Conservation (phyloP, 495 filamentous ascomycete genomes). For the Neurospora tetrasperma region DNA sequence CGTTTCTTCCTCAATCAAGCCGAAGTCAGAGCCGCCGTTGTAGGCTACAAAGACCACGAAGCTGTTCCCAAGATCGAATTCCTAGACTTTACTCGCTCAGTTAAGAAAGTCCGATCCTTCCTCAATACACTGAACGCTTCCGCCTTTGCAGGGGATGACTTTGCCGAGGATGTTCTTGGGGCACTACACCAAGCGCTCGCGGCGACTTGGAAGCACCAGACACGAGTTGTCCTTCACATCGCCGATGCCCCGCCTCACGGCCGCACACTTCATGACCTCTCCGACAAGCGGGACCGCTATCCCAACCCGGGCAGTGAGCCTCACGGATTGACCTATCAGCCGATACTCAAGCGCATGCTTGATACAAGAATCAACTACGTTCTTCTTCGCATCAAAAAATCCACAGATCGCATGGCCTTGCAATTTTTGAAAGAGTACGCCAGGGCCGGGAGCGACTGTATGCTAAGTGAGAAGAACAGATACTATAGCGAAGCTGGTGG, state of each 20-base stretch:
- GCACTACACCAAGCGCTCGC: conserved; percentile 19
- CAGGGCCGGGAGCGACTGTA: conserved; percentile 11
- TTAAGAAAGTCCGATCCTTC: conserved; percentile 11
- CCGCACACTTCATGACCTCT: conserved; percentile 11
- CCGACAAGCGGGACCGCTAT: conserved; percentile 10
- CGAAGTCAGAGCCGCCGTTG: conserved; percentile 32
- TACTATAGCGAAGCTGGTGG: conserved; percentile 10
- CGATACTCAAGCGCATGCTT: conserved; percentile 20
- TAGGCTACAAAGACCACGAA: conserved; percentile 28
- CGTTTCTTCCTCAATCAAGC: conserved; percentile 26
- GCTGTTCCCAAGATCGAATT: conserved; percentile 18
- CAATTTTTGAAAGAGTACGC: conserved; percentile 20
- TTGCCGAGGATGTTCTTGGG: conserved; percentile 27
- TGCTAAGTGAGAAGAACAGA: conserved; percentile 13
- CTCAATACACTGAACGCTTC: conserved; percentile 7
- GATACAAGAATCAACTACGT: conserved; percentile 26
- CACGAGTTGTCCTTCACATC: conserved; percentile 31
- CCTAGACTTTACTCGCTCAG: conserved; percentile 13
- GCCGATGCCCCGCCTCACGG: conserved; percentile 28
- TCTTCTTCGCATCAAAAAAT: conserved; percentile 21
- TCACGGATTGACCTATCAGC: conserved; percentile 20
- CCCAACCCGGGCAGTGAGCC: conserved; percentile 22
- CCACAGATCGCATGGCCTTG: conserved; percentile 26
- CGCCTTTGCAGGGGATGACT: conserved; percentile 18
- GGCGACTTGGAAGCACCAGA: conserved; percentile 23